Base-by-base conservation (phyloP, 495 filamentous ascomycete genomes). In the Aspergillus conjunctus region DNA sequence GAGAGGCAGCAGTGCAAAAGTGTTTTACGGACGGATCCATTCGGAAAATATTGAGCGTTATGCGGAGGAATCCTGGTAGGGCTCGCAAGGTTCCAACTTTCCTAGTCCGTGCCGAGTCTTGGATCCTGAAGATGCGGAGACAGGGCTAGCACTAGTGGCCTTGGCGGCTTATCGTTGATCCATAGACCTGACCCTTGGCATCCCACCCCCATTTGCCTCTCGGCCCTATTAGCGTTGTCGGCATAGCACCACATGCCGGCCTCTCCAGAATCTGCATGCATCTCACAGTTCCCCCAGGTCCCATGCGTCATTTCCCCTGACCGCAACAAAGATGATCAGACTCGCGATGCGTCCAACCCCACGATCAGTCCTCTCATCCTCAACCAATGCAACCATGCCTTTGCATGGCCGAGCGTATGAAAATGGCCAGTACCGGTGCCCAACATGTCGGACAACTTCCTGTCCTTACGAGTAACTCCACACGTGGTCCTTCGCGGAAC, bases 331-430 rank as follows among this genome's bases (percentile, higher is more conserved):
- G 3, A 46, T 20, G 44, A 20, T 46, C 44, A 7, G 3, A 17
- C 12, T 46, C n/a, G 20, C 33, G n/a, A 53, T 32, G 3, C 18
- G 4, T 17, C 18, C 18, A 17, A 20, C n/a, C 44, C 49, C 14
- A 51, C 49, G 14, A n/a, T 14, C 30, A 39, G 56, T 34, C 58
- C 72, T 4, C 22, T 72, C 20, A 63, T 77, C 5, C 54, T 77
- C 14, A 73, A 66, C 22, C 61, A 64, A 18, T 77, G 74, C 63
- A 63, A 69, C 54, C 74, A 77, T 51, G 69, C 66, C 18, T 77
- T 77, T 49, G 54, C 64, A 0, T n/a, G n/a, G n/a, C n/a, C n/a
- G n/a, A n/a, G n/a, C n/a, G n/a, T n/a, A n/a, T 49, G 64, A 70
- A 53, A 69, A 75, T 52, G 58, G 65, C 17, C 68, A 62, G 34